A percentile compares a stretch with the other conserved stretches of the same genome.
phyloP scores from a whole-genome alignment of 345 rosid species.

The Mercurialis annua region DNA sequence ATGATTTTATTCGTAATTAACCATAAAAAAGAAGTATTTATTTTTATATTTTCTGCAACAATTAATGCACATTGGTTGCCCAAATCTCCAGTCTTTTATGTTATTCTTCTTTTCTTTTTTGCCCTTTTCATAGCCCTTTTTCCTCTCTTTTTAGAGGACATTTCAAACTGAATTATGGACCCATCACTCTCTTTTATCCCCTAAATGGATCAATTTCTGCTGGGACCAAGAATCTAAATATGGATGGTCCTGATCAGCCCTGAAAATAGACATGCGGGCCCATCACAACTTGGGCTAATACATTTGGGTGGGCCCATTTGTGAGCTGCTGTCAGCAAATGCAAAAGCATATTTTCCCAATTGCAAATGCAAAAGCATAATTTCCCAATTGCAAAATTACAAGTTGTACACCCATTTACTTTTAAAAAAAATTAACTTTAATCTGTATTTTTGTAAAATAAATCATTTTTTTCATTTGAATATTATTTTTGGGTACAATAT shows the following conservation, averaged over 20 bases:
- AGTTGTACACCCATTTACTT: too few species aligned
- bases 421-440: too few species aligned
- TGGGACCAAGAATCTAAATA: not conserved
- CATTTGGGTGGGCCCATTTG: not conserved
- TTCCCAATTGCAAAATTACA: too few species aligned
- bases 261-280: not conserved
- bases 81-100: too few species aligned
- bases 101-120: not conserved
- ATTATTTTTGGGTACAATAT: too few species aligned
- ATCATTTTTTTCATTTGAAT: too few species aligned
- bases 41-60: not conserved
- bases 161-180: not conserved
- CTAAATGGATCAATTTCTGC: not conserved
- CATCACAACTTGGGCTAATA: not conserved
- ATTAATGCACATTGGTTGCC: not conserved
- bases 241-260: not conserved
- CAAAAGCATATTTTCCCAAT: not conserved
- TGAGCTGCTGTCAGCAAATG: constrained; percentile 8
- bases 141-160: not conserved
- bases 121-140: not conserved
- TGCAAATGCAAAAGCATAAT: not conserved
- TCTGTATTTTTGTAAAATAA: too few species aligned
- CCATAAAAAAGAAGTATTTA: too few species aligned
- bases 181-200: not conserved
- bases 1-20: too few species aligned